These are phyloP conservation scores for Carex littledalei DNA, from an alignment of 176 grass and related monocot genomes.

Conservation along the genomic window DNA sequence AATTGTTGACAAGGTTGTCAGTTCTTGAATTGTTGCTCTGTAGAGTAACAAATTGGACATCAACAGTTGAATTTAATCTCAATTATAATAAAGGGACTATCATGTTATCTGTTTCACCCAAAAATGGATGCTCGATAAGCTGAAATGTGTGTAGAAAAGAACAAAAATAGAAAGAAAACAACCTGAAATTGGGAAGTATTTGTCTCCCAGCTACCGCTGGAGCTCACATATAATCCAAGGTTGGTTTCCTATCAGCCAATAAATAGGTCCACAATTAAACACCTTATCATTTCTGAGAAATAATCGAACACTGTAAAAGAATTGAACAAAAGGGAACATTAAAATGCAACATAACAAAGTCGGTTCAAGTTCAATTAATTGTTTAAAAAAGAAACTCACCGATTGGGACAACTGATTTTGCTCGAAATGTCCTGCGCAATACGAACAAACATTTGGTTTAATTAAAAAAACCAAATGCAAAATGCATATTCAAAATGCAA, in stretches of 20 bases:
- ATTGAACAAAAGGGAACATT: background rate
- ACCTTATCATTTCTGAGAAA: background rate
- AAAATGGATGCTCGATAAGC: background rate
- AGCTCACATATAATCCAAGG: slow-evolving; percentile 9
- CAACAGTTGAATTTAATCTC: background rate
- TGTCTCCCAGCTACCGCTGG: background rate
- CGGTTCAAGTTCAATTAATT: background rate
- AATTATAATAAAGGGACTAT: slow-evolving; percentile 12
- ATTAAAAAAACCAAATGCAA: no score
- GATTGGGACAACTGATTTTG: background rate
- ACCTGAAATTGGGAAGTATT: slow-evolving; percentile 4
- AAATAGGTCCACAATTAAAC: background rate
- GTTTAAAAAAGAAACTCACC: background rate
- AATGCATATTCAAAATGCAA: background rate
- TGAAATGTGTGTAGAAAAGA: background rate
- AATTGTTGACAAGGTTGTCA: slow-evolving; percentile 2
- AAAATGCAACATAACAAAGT: background rate
- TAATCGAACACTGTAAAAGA: background rate
- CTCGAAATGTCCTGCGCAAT: slow-evolving; percentile 7
- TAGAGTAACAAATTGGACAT: slow-evolving; percentile 14
- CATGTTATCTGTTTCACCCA: background rate
- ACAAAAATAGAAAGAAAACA: background rate
- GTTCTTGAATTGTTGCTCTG: slow-evolving; percentile 27
- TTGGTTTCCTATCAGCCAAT: slow-evolving; percentile 9
- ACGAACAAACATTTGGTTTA: background rate